These are phyloP conservation scores for Pythium folliculosum DNA, from an alignment of 352 stramenopile genomes.

Conservation along the genomic window DNA sequence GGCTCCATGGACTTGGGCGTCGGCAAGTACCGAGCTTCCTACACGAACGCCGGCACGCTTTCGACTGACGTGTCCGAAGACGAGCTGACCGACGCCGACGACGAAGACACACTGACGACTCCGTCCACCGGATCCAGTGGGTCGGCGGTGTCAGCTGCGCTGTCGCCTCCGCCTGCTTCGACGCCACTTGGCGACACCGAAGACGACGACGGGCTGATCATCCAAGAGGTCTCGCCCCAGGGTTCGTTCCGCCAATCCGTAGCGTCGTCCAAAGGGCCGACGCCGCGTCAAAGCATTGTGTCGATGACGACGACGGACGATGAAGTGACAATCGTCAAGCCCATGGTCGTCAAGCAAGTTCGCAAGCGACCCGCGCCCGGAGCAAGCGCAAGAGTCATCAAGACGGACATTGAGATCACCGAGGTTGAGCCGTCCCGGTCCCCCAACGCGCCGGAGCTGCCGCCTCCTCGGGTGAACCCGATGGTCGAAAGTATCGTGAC, in stretches of 20 bases:
- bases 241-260: slow-evolving; percentile 21
- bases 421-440: not conserved
- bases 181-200: not conserved
- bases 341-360: slow-evolving; percentile 23
- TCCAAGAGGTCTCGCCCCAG: slow-evolving; percentile 55
- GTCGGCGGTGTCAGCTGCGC: not conserved
- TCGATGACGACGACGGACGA: slow-evolving; percentile 21
- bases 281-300: slow-evolving; percentile 26
- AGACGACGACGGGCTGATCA: slow-evolving; percentile 18
- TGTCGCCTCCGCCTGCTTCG: not conserved
- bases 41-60: slow-evolving; percentile 32
- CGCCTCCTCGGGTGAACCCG: slow-evolving; percentile 13
- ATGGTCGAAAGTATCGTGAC: slow-evolving; percentile 28
- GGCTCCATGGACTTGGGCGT: slow-evolving; percentile 40
- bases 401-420: slow-evolving; percentile 9
- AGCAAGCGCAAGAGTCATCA: not conserved
- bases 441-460: slow-evolving; percentile 4
- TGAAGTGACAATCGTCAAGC: slow-evolving; percentile 28
- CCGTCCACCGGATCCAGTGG: slow-evolving; percentile 24
- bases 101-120: slow-evolving; percentile 25
- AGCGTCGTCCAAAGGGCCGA: slow-evolving; percentile 10
- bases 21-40: slow-evolving; percentile 44
- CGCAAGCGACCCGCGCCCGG: slow-evolving; percentile 16
- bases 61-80: slow-evolving; percentile 20
- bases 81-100: slow-evolving; percentile 27